phyloP scores from a whole-genome alignment of 495 filamentous ascomycete genomes.

The Podospora conica region DNA sequence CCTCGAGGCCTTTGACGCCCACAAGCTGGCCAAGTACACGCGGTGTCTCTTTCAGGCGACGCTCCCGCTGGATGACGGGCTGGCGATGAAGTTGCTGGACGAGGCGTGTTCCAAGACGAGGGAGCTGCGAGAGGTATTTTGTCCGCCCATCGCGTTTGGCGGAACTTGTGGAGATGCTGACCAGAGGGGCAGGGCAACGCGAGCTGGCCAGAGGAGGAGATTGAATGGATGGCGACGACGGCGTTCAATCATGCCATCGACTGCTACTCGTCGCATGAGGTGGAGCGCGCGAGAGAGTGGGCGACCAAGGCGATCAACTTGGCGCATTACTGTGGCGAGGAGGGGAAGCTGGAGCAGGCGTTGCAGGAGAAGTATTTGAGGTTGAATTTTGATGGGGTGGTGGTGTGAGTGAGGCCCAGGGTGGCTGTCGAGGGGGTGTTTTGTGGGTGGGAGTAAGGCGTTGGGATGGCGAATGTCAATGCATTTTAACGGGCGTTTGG shows the following conservation, averaged over 20 bases:
- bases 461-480: not conserved
- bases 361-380: constrained; percentile 50
- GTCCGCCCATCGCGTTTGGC: not conserved
- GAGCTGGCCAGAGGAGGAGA: constrained; percentile 60
- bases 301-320: constrained; percentile 58
- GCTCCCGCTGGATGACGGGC: constrained; percentile 37
- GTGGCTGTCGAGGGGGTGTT: not conserved
- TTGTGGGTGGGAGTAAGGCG: not conserved
- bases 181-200: constrained; percentile 31
- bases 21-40: constrained; percentile 62
- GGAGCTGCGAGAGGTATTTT: constrained; percentile 35
- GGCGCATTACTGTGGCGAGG: constrained; percentile 50
- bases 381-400: constrained; percentile 39
- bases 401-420: not conserved
- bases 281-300: constrained; percentile 56
- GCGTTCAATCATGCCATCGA: constrained; percentile 75
- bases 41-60: constrained; percentile 65
- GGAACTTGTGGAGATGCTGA: not conserved
- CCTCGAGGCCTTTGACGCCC: constrained; percentile 44
- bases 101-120: constrained; percentile 48
- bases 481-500: not conserved
- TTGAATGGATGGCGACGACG: constrained; percentile 69
- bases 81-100: constrained; percentile 51
- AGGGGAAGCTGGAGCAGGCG: constrained; percentile 42
- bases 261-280: constrained; percentile 53